Conservation (phyloP, 331 rosid species). For the Phaseolus coccineus region DNA sequence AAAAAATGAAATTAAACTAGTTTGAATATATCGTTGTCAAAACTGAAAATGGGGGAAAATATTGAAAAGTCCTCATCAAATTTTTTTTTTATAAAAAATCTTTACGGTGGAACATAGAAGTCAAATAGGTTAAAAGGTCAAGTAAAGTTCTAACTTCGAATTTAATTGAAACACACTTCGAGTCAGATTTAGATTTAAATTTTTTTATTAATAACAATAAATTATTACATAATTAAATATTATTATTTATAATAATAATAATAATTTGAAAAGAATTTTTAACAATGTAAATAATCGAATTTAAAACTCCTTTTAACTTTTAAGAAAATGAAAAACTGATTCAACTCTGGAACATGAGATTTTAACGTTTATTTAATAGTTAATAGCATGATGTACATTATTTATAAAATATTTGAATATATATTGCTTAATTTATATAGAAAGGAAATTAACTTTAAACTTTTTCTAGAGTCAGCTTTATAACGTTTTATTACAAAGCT, state of each 20-base stretch:
- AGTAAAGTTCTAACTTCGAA: neutral
- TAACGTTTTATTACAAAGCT: neutral
- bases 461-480: neutral
- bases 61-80: too few species aligned
- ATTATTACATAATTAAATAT: too few species aligned
- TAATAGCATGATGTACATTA: neutral
- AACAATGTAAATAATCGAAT: neutral
- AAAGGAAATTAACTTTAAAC: conserved; percentile 14
- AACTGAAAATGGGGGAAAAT: too few species aligned
- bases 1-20: too few species aligned
- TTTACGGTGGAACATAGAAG: too few species aligned
- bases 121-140: too few species aligned
- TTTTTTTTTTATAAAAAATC: too few species aligned
- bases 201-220: neutral
- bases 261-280: neutral
- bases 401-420: neutral
- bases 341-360: neutral
- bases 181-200: too few species aligned
- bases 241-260: neutral
- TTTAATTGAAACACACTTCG: neutral
- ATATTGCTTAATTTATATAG: neutral
- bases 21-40: too few species aligned
- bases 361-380: neutral
- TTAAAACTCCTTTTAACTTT: neutral
- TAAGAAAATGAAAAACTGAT: neutral